phyloP scores from a whole-genome alignment of 306 rosid genomes.

The Fragaria ananassa region DNA sequence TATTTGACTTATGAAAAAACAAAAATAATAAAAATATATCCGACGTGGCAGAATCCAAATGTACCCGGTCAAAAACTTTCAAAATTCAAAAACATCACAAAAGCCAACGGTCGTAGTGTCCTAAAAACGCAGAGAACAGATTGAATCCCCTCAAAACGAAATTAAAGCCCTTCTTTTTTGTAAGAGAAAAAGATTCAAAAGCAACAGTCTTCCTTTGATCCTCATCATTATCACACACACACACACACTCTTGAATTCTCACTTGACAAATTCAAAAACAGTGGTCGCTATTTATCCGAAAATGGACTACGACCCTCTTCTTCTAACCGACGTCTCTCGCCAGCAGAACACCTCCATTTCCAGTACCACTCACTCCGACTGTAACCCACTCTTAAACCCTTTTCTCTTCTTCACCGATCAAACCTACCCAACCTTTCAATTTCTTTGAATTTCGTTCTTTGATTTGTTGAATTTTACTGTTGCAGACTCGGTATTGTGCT shows the following conservation, averaged over 20 bases:
- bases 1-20: not conserved
- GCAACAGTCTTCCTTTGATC: not conserved
- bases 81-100: constrained; percentile 37
- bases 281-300: not conserved
- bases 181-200: constrained; percentile 11
- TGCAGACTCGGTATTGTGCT: constrained; percentile 38
- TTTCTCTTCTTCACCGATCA: not conserved
- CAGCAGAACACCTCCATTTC: constrained; percentile 26
- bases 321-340: constrained; percentile 49
- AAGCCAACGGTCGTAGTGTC: constrained; percentile 46
- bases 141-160: constrained; percentile 23
- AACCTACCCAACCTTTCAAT: not conserved
- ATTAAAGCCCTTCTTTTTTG: constrained; percentile 30
- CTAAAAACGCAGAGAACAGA: constrained; percentile 8
- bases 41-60: constrained; percentile 16
- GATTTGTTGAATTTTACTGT: constrained; percentile 5
- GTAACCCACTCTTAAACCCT: constrained; percentile 30
- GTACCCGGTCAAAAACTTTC: constrained; percentile 46
- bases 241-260: constrained; percentile 7
- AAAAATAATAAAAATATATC: not conserved
- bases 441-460: constrained; percentile 25
- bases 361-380: constrained; percentile 5
- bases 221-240: not conserved
- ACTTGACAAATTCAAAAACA: constrained; percentile 29
- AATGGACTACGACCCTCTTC: constrained; percentile 54